These are phyloP conservation scores for Echinosophora koreensis DNA, from an alignment of 306 rosid species.

Conservation along the genomic window DNA sequence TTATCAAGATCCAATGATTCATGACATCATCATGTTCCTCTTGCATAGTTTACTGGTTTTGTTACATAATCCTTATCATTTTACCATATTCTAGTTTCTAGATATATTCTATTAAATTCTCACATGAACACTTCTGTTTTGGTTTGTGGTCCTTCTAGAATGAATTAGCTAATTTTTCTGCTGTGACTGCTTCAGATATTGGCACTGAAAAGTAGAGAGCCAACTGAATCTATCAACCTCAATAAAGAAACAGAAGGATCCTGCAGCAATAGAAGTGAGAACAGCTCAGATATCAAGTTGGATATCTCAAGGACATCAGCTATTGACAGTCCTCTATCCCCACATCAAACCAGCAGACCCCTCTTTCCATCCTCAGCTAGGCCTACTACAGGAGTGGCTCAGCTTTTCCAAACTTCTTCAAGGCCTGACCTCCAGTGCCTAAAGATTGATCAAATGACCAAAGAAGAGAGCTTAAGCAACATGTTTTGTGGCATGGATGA, in stretches of 20 bases:
- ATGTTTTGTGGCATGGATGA: conserved; percentile 95
- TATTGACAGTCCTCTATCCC: conserved; percentile 77
- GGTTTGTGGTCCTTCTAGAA: neutral
- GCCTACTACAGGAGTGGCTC: conserved; percentile 70
- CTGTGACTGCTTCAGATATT: conserved; percentile 62
- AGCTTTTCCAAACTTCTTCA: conserved; percentile 80
- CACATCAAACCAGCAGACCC: conserved; percentile 64
- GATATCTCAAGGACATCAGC: conserved; percentile 92
- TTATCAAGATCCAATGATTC: conserved; percentile 59
- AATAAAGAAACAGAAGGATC: conserved; percentile 99
- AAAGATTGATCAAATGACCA: conserved; percentile 73
- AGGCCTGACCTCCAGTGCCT: conserved; percentile 79
- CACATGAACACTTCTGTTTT: conserved; percentile 1
- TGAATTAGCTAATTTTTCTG: conserved; percentile 24
- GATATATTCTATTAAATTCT: neutral
- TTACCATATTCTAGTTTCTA: conserved; percentile 12
- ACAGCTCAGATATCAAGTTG: conserved; percentile 92
- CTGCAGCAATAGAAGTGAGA: conserved; percentile 95
- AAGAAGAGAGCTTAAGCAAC: conserved; percentile 85
- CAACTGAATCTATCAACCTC: conserved; percentile 93
- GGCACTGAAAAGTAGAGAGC: conserved; percentile 92
- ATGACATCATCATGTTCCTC: conserved; percentile 36
- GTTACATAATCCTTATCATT: conserved; percentile 12
- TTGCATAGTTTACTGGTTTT: conserved; percentile 13
- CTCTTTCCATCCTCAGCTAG: conserved; percentile 73